phyloP scores from a whole-genome alignment of 805 yeast species.

The Myxozyma mucilagina region DNA sequence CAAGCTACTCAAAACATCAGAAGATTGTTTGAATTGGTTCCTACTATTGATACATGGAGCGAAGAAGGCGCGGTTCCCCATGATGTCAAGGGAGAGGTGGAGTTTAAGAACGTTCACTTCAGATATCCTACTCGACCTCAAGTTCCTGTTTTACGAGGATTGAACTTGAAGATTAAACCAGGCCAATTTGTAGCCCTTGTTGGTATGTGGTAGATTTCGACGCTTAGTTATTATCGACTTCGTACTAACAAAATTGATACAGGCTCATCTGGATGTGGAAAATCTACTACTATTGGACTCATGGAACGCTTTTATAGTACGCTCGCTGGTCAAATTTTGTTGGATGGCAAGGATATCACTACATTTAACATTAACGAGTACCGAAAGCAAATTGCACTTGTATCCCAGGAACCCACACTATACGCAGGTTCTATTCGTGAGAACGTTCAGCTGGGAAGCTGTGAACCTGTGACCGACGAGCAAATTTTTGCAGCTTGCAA shows the following conservation, averaged over 20 bases:
- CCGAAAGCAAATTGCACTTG: slow-evolving; percentile 57
- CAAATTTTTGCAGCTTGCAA: slow-evolving; percentile 47
- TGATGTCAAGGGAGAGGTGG: slow-evolving; percentile 50
- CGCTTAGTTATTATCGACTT: background rate
- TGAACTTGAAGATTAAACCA: slow-evolving; percentile 52
- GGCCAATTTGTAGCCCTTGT: slow-evolving; percentile 87
- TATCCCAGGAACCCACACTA: slow-evolving; percentile 58
- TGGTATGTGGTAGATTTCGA: slow-evolving; percentile 48
- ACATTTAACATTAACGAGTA: slow-evolving; percentile 53
- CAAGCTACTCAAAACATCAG: slow-evolving; percentile 43
- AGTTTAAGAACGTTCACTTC: slow-evolving; percentile 45
- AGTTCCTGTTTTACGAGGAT: slow-evolving; percentile 37
- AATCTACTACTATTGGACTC: slow-evolving; percentile 50
- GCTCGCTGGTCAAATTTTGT: slow-evolving; percentile 49
- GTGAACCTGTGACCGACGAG: slow-evolving; percentile 43
- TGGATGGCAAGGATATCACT: slow-evolving; percentile 55
- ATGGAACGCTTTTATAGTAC: slow-evolving; percentile 57
- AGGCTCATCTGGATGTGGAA: slow-evolving; percentile 61
- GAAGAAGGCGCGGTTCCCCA: slow-evolving; percentile 37
- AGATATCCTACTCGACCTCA: slow-evolving; percentile 40
- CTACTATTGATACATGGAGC: slow-evolving; percentile 42
- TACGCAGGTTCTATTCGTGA: slow-evolving; percentile 81
- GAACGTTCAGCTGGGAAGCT: slow-evolving; percentile 54
- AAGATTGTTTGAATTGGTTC: slow-evolving; percentile 39
- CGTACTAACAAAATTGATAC: background rate